These are phyloP conservation scores for Diddensiella santjacobensis DNA, from an alignment of 805 yeast species.

Conservation along the genomic window DNA sequence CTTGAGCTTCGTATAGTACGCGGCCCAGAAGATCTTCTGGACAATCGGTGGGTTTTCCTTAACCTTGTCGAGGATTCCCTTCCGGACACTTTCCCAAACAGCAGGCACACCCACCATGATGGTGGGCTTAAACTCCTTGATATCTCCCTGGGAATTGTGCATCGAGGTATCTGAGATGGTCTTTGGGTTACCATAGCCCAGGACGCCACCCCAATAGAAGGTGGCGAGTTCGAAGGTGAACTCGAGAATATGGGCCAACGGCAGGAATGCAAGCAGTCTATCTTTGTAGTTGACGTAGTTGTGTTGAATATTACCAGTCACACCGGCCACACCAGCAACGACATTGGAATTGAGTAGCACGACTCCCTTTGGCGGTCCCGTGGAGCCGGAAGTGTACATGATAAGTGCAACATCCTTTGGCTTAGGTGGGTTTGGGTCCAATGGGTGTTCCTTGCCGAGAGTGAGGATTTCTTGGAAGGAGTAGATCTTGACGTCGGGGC, in stretches of 20 bases:
- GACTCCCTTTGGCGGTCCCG: slow-evolving; percentile 85
- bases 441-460: slow-evolving; percentile 55
- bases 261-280: slow-evolving; percentile 81
- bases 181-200: slow-evolving; percentile 91
- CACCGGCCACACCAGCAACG: slow-evolving; percentile 85
- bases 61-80: slow-evolving; percentile 82
- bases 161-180: slow-evolving; percentile 81
- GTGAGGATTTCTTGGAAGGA: slow-evolving; percentile 61
- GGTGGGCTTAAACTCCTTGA: slow-evolving; percentile 82
- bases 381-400: slow-evolving; percentile 86
- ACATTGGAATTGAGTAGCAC: slow-evolving; percentile 63
- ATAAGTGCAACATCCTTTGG: slow-evolving; percentile 65
- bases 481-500: slow-evolving; percentile 71
- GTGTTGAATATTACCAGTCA: slow-evolving; percentile 56
- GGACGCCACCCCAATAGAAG: slow-evolving; percentile 83
- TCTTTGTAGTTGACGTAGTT: slow-evolving; percentile 52
- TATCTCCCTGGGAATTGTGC: slow-evolving; percentile 83
- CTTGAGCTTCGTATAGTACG: slow-evolving; percentile 67
- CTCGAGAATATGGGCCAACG: slow-evolving; percentile 95
- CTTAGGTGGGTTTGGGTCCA: slow-evolving; percentile 43
- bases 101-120: slow-evolving; percentile 98
- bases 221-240: slow-evolving; percentile 75
- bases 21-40: slow-evolving; percentile 87
- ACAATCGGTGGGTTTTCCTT: slow-evolving; percentile 56
- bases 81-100: slow-evolving; percentile 93